phyloP scores from a whole-genome alignment of 495 filamentous ascomycete species.

The Aspergillus baeticus region DNA sequence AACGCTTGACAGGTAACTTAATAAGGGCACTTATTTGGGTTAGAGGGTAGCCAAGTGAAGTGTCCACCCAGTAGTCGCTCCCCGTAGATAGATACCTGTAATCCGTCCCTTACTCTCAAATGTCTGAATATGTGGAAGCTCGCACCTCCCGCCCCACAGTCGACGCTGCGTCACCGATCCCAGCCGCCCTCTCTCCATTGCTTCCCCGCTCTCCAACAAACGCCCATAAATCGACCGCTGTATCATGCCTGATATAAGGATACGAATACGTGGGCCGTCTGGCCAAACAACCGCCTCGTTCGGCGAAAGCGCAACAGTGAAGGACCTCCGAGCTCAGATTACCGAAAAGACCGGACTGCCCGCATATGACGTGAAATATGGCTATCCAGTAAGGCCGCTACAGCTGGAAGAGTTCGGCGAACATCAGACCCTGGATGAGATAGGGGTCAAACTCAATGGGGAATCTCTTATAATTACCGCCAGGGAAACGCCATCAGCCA shows the following conservation, averaged over 20 bases:
- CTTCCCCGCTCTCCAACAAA: neutral
- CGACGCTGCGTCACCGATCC: neutral
- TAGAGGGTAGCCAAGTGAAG: no score
- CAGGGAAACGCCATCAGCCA: constrained; percentile 32
- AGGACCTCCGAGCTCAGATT: constrained; percentile 58
- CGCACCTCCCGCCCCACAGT: neutral
- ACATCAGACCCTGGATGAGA: constrained; percentile 47
- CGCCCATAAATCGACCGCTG: neutral
- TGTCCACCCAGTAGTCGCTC: no score
- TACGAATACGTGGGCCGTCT: constrained; percentile 61
- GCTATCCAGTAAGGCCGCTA: constrained; percentile 74
- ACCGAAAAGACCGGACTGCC: constrained; percentile 48
- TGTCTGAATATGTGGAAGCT: neutral
- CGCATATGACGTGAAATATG: constrained; percentile 76
- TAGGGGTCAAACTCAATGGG: constrained; percentile 70
- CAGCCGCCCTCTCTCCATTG: neutral
- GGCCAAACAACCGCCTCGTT: constrained; percentile 64
- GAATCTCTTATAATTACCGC: constrained; percentile 74
- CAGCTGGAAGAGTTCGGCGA: constrained; percentile 50
- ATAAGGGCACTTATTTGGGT: no score
- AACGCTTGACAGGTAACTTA: no score
- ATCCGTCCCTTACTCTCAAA: neutral
- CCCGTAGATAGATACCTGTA: no score
- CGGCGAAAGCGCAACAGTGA: constrained; percentile 62
- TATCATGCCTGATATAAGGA: constrained; percentile 45